These are phyloP conservation scores for Silene vulgaris DNA, from an alignment of 179 eudicot genomes.

Conservation along the genomic window DNA sequence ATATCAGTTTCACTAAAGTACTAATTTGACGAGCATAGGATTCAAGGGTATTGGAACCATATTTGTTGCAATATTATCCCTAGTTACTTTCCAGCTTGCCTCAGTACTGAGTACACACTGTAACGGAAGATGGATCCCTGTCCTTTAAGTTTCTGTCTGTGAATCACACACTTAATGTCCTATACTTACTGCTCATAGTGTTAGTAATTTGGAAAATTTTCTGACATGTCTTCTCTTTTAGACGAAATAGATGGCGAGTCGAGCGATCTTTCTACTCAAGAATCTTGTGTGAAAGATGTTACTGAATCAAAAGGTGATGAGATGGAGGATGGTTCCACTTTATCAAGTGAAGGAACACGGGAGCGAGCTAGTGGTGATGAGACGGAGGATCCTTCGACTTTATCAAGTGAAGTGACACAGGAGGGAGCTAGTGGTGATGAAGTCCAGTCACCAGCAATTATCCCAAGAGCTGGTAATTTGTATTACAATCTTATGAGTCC, in stretches of 20 bases:
- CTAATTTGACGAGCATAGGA: not conserved
- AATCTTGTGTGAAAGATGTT: slow-evolving; percentile 14
- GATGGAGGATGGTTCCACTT: slow-evolving; percentile 35
- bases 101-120: no score
- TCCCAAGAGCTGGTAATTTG: slow-evolving; percentile 36
- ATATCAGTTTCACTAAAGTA: not conserved
- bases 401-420: slow-evolving; percentile 51
- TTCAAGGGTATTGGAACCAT: no score
- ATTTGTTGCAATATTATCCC: no score
- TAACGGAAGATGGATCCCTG: no score
- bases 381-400: slow-evolving; percentile 35
- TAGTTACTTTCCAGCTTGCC: no score
- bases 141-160: no score
- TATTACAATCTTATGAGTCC: slow-evolving; percentile 2
- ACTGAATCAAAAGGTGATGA: slow-evolving; percentile 27
- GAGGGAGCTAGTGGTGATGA: slow-evolving; percentile 39
- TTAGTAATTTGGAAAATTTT: not conserved
- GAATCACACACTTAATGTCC: not conserved
- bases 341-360: slow-evolving; percentile 50
- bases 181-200: slow-evolving; percentile 4
- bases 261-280: slow-evolving; percentile 33
- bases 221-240: slow-evolving; percentile 22
- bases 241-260: slow-evolving; percentile 44
- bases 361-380: slow-evolving; percentile 27
- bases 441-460: slow-evolving; percentile 48